These are phyloP conservation scores for Pilobolus umbonatus DNA, from an alignment of 192 early-diverging fungal species.

Conservation along the genomic window DNA sequence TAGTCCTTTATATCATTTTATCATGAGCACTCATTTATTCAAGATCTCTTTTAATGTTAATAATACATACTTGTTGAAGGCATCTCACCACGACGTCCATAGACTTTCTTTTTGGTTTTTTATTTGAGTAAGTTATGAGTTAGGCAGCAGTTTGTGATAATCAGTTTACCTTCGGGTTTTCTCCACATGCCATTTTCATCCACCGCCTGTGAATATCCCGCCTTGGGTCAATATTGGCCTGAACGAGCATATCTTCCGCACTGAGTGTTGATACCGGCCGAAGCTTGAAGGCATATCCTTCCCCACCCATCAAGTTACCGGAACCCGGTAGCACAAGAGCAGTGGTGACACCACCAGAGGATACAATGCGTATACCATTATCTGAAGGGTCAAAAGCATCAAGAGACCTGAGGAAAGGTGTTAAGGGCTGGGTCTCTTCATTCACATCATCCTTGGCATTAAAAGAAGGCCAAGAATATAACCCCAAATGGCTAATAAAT, in stretches of 20 bases:
- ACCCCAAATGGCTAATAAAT: constrained; percentile 55
- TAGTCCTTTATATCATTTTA: constrained; percentile 32
- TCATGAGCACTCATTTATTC: neutral
- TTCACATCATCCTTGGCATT: constrained; percentile 56
- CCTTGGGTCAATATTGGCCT: constrained; percentile 46
- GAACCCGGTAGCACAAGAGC: constrained; percentile 69
- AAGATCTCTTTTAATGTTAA: neutral
- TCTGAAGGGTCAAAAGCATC: constrained; percentile 71
- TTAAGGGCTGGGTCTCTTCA: constrained; percentile 56
- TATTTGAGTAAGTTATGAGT: neutral
- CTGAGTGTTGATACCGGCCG: constrained; percentile 45
- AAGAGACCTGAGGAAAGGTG: constrained; percentile 60
- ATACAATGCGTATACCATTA: constrained; percentile 47
- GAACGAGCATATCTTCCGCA: constrained; percentile 60
- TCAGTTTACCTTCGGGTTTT: constrained; percentile 56
- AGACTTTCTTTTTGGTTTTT: neutral
- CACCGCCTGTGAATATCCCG: constrained; percentile 50
- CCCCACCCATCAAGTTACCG: constrained; percentile 73
- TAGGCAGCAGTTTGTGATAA: neutral
- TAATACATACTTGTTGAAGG: constrained; percentile 40
- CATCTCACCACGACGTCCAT: constrained; percentile 18
- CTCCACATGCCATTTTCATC: constrained; percentile 84
- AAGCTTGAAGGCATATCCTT: constrained; percentile 65
- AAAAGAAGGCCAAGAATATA: constrained; percentile 61
- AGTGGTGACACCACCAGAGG: constrained; percentile 75